Conservation (phyloP, 2,329 filamentous ascomycete genomes). For the Aureobasidium sp. region DNA sequence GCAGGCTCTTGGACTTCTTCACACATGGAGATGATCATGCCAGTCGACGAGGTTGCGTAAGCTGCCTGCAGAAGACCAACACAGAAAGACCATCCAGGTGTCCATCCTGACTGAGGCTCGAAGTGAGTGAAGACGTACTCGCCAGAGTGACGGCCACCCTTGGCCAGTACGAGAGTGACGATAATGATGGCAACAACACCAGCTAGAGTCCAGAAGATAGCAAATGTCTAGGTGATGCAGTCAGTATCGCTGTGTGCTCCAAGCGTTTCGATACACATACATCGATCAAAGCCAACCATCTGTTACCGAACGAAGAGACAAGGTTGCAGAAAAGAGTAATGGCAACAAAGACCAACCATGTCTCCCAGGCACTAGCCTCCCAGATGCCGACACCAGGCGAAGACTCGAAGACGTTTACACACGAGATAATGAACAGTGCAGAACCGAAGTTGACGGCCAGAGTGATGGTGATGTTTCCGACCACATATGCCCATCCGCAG, state of each 20-base stretch:
- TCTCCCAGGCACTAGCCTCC: slow-evolving; percentile 37
- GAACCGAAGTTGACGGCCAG: slow-evolving; percentile 74
- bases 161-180: slow-evolving; percentile 58
- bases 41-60: slow-evolving; percentile 68
- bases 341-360: slow-evolving; percentile 43
- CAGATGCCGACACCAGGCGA: slow-evolving; percentile 41
- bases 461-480: slow-evolving; percentile 76
- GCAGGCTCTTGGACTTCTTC: slow-evolving; percentile 63
- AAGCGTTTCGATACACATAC: slow-evolving; percentile 41
- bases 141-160: slow-evolving; percentile 57
- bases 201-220: slow-evolving; percentile 68
- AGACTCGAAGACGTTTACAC: slow-evolving; percentile 49
- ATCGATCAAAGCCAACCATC: slow-evolving; percentile 54
- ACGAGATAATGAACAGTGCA: slow-evolving; percentile 48
- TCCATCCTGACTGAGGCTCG: slow-evolving; percentile 62
- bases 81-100: slow-evolving; percentile 62
- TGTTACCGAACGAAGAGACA: slow-evolving; percentile 47
- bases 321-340: slow-evolving; percentile 46
- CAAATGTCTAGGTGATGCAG: slow-evolving; percentile 50
- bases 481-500: slow-evolving; percentile 68
- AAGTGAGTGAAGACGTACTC: slow-evolving; percentile 62
- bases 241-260: not conserved
- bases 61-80: slow-evolving; percentile 66
- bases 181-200: slow-evolving; percentile 60
- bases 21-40: slow-evolving; percentile 75